phyloP scores from a whole-genome alignment of 345 rosid genomes.

The Euphorbia pulcherrima region DNA sequence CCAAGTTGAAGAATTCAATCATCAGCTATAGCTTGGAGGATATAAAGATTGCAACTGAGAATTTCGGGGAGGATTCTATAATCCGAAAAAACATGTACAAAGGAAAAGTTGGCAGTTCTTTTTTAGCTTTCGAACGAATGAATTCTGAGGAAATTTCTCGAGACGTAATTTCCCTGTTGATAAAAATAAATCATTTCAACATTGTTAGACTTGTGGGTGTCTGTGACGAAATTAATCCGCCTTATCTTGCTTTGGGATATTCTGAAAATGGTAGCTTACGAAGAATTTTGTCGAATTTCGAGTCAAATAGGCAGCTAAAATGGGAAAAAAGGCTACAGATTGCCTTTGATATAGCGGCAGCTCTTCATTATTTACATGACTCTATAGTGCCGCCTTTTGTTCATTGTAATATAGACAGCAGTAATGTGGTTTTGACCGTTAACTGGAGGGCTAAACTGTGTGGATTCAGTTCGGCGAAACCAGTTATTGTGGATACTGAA shows the following conservation, averaged over 20 bases:
- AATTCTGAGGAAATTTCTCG: constrained; percentile 24
- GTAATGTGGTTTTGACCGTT: constrained; percentile 26
- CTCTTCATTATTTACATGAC: constrained; percentile 35
- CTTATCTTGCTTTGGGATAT: constrained; percentile 30
- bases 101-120: constrained; percentile 25
- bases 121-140: constrained; percentile 26
- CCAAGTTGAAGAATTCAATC: constrained; percentile 30
- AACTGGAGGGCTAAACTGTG: constrained; percentile 38
- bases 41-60: constrained; percentile 30
- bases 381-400: constrained; percentile 30
- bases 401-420: constrained; percentile 28
- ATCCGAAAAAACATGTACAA: constrained; percentile 23
- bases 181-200: constrained; percentile 29
- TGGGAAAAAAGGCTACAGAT: constrained; percentile 36
- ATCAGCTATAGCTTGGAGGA: constrained; percentile 33
- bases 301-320: constrained; percentile 26
- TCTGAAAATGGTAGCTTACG: constrained; percentile 34
- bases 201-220: constrained; percentile 31
- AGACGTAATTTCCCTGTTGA: constrained; percentile 31
- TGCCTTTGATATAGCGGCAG: constrained; percentile 37
- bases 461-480: constrained; percentile 33
- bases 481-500: constrained; percentile 11
- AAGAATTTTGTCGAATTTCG: constrained; percentile 24
- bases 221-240: constrained; percentile 19
- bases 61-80: constrained; percentile 24